These are phyloP conservation scores for Phanerochaete sordida DNA, from an alignment of 768 basidiomycete species.

Conservation along the genomic window DNA sequence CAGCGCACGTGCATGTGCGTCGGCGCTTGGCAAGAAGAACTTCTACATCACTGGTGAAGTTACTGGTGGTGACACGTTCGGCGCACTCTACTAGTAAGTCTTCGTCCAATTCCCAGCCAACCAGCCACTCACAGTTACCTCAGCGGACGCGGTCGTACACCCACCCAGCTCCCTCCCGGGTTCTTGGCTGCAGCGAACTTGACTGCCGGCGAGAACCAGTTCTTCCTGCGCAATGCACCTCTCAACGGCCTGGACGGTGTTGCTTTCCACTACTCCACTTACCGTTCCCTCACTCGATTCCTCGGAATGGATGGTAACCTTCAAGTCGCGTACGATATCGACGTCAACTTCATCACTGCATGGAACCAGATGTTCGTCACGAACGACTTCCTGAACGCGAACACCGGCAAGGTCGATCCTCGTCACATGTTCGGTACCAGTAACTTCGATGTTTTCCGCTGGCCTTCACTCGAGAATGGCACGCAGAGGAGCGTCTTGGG, in stretches of 20 bases:
- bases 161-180: slow-evolving; percentile 61
- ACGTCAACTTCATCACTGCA: slow-evolving; percentile 78
- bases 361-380: slow-evolving; percentile 92
- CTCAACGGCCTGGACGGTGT: slow-evolving; percentile 67
- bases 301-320: slow-evolving; percentile 96
- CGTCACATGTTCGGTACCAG: slow-evolving; percentile 89
- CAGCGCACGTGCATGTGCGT: slow-evolving; percentile 72
- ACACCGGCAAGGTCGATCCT: slow-evolving; percentile 67
- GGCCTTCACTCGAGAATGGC: slow-evolving; percentile 87
- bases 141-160: slow-evolving; percentile 88
- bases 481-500: slow-evolving; percentile 72
- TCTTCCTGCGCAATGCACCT: slow-evolving; percentile 70
- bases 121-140: background rate
- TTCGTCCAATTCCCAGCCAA: background rate
- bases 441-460: slow-evolving; percentile 93
- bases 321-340: slow-evolving; percentile 82
- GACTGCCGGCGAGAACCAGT: slow-evolving; percentile 58
- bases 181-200: slow-evolving; percentile 69
- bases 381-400: slow-evolving; percentile 81
- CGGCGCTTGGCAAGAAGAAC: slow-evolving; percentile 70
- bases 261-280: slow-evolving; percentile 94
- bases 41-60: slow-evolving; percentile 85
- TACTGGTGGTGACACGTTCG: slow-evolving; percentile 91
- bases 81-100: slow-evolving; percentile 77
- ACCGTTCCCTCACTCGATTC: slow-evolving; percentile 82